phyloP scores from a whole-genome alignment of 2,329 filamentous ascomycete genomes.

The Xylaria sp. region DNA sequence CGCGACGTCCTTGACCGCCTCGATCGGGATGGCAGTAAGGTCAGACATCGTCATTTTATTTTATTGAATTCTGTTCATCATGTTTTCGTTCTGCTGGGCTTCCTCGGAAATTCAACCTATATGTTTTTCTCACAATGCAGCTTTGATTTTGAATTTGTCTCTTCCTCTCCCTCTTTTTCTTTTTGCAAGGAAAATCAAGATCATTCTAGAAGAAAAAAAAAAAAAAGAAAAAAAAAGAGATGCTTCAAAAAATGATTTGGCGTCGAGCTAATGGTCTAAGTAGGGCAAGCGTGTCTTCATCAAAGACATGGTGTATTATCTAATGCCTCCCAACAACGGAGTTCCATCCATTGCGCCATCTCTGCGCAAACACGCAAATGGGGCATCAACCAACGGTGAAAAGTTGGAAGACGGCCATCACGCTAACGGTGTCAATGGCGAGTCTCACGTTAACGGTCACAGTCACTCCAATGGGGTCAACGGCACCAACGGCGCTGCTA shows the following conservation, averaged over 20 bases:
- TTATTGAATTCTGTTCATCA: too few species aligned
- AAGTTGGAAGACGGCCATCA: conserved; percentile 28
- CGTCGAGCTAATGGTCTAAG: conserved; percentile 53
- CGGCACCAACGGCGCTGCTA: conserved; percentile 18
- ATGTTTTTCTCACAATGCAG: too few species aligned
- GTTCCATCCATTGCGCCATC: conserved; percentile 80
- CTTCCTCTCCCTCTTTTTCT: too few species aligned
- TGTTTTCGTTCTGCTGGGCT: background rate
- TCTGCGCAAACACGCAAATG: conserved; percentile 67
- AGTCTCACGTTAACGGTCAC: conserved; percentile 12
- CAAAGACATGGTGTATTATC: conserved; percentile 96
- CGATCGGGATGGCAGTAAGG: conserved; percentile 77
- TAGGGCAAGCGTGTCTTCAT: conserved; percentile 94
- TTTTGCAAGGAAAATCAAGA: too few species aligned
- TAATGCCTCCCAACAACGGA: conserved; percentile 78
- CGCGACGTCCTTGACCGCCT: conserved; percentile 81
- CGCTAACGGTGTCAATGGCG: conserved; percentile 20
- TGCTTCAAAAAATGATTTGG: conserved; percentile 19
- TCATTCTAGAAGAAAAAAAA: background rate
- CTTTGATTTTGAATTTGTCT: background rate
- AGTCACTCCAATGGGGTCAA: conserved; percentile 35
- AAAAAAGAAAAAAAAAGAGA: background rate
- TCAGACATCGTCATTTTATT: conserved; percentile 54
- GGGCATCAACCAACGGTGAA: conserved; percentile 36
- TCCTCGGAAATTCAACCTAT: background rate